A percentile compares a stretch with the other conserved stretches of the same genome.
phyloP scores from a whole-genome alignment of 495 filamentous ascomycete species.

The Penicillium egyptiacum region DNA sequence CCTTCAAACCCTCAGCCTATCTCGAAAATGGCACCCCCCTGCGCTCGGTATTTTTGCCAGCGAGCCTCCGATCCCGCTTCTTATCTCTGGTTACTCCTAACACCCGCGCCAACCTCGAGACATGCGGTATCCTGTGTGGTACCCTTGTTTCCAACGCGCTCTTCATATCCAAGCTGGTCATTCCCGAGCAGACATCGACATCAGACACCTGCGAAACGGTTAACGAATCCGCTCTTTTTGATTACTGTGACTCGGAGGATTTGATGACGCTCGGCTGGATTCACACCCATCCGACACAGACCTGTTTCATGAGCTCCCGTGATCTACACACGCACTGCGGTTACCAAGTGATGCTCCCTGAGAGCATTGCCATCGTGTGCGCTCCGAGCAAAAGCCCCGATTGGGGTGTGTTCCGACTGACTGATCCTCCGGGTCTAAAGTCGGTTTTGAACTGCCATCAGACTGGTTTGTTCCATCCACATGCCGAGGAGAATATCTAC shows the following conservation, averaged over 20 bases:
- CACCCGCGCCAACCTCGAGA: conserved; percentile 80
- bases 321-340: conserved; percentile 91
- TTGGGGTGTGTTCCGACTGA: conserved; percentile 90
- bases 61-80: conserved; percentile 69
- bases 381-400: conserved; percentile 79
- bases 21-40: conserved; percentile 85
- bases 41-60: conserved; percentile 83
- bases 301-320: conserved; percentile 94
- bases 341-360: conserved; percentile 91
- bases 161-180: conserved; percentile 83
- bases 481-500: conserved; percentile 71
- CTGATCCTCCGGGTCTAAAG: conserved; percentile 84
- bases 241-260: conserved; percentile 83
- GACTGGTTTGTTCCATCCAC: conserved; percentile 80
- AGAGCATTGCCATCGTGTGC: conserved; percentile 96
- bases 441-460: conserved; percentile 74
- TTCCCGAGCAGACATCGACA: conserved; percentile 87
- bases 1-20: conserved; percentile 82
- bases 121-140: conserved; percentile 90
- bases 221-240: conserved; percentile 78
- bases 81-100: conserved; percentile 70
- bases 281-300: conserved; percentile 94
- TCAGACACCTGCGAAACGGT: conserved; percentile 91
- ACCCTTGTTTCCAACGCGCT: conserved; percentile 89
- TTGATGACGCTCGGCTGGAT: conserved; percentile 95